These are phyloP conservation scores for Chaetomium tenue DNA, from an alignment of 495 filamentous ascomycete genomes.

Conservation along the genomic window DNA sequence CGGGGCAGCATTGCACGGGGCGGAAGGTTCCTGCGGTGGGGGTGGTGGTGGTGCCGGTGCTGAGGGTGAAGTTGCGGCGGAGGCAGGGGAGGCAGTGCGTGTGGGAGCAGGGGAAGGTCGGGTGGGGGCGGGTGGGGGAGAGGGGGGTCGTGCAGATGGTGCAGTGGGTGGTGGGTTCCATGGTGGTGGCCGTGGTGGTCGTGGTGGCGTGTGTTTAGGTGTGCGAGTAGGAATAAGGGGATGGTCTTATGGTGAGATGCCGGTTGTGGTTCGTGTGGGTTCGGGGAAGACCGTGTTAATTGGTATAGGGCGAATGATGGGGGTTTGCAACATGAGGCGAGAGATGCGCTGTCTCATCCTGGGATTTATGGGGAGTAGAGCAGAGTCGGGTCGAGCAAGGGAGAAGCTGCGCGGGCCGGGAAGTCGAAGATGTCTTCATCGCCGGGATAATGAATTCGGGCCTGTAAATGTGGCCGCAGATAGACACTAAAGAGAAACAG, in stretches of 20 bases:
- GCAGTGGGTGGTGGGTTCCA: background rate
- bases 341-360: background rate
- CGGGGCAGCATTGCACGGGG: constrained; percentile 28
- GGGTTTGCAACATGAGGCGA: background rate
- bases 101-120: constrained; percentile 19
- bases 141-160: constrained; percentile 19
- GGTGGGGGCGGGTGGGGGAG: background rate
- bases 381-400: background rate
- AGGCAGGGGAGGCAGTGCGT: constrained; percentile 21
- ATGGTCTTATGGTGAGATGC: background rate
- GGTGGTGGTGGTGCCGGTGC: background rate
- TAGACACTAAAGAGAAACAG: background rate
- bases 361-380: background rate
- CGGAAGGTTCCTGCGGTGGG: constrained; percentile 13
- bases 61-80: background rate
- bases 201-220: background rate
- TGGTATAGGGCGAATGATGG: background rate
- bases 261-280: background rate
- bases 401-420: background rate
- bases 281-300: background rate
- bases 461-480: background rate
- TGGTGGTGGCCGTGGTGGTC: background rate
- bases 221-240: no score
- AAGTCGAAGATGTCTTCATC: background rate
- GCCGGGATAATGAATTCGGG: background rate